phyloP scores from a whole-genome alignment of 257 asterid genomes.

The Coffea eugenioides region DNA sequence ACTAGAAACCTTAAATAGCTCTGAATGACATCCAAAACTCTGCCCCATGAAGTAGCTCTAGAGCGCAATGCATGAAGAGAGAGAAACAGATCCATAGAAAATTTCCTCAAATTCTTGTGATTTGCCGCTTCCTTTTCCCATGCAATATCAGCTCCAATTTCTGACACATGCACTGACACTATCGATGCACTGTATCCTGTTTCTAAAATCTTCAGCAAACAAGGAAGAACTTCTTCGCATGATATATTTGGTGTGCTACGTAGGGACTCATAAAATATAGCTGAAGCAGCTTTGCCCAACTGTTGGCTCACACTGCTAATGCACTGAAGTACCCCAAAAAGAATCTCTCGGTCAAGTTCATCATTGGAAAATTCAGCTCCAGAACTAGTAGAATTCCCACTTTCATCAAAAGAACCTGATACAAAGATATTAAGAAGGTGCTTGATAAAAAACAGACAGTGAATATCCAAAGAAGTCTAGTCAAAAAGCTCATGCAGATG shows the following conservation, averaged over 20 bases:
- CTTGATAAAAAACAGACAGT: conserved; percentile 21
- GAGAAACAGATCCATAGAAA: conserved; percentile 66
- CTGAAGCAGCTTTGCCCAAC: conserved; percentile 84
- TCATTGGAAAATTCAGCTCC: conserved; percentile 41
- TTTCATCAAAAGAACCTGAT: conserved; percentile 64
- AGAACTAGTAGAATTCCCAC: conserved; percentile 30
- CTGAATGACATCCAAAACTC: conserved; percentile 70
- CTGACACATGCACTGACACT: conserved; percentile 56
- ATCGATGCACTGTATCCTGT: conserved; percentile 65
- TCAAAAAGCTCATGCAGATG: conserved; percentile 21
- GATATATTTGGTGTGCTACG: conserved; percentile 53
- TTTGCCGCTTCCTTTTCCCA: conserved; percentile 71
- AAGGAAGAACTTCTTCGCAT: conserved; percentile 74
- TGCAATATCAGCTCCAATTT: conserved; percentile 75
- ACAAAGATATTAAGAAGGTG: conserved; percentile 20
- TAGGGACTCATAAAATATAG: conserved; percentile 72
- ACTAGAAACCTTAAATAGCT: conserved; percentile 70
- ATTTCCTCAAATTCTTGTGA: conserved; percentile 80
- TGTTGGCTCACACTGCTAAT: conserved; percentile 69
- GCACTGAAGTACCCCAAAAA: conserved; percentile 67
- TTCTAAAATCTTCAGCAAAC: conserved; percentile 67
- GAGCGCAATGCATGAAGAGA: conserved; percentile 63
- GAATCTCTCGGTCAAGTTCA: conserved; percentile 54
- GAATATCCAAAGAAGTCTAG: conserved; percentile 13
- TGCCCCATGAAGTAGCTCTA: conserved; percentile 74